Evolutionary conservation across 495 filamentous ascomycete genomes (phyloP).

Genomic region (Choiromyces venosus): DNA sequence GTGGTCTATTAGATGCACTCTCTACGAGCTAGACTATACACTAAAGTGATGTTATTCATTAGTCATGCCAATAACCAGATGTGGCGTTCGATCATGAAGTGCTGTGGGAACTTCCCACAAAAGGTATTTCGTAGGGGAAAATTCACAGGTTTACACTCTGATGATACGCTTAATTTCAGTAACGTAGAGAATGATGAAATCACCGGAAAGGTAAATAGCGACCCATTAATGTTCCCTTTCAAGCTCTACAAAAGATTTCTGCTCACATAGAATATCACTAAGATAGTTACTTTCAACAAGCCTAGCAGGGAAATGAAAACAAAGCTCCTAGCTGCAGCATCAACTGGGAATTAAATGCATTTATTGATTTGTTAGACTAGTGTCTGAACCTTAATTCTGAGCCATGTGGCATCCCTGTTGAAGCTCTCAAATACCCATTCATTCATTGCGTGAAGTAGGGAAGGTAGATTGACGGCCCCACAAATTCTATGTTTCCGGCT

Average conservation of each 20-base stretch:
- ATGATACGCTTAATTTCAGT: constrained; percentile 74
- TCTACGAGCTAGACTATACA: constrained; percentile 92
- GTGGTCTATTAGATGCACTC: no score
- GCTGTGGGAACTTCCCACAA: no score
- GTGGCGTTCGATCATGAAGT: constrained; percentile 87
- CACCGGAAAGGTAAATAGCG: constrained; percentile 62
- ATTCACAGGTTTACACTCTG: constrained; percentile 72
- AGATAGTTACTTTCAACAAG: constrained; percentile 64
- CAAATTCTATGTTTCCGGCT: no score
- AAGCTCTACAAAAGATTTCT: constrained; percentile 28
- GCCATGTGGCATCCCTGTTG: constrained; percentile 73
- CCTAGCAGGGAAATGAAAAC: constrained; percentile 72
- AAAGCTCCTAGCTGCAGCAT: constrained; percentile 64
- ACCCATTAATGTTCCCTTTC: not conserved
- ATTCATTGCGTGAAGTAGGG: no score
- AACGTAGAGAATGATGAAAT: constrained; percentile 77
- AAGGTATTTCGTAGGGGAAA: no score
- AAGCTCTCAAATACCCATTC: constrained; percentile 83
- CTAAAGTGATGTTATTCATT: constrained; percentile 89
- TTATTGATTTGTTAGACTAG: constrained; percentile 76
- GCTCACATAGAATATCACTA: constrained; percentile 56
- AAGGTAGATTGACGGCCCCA: not conserved
- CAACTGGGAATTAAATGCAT: constrained; percentile 70
- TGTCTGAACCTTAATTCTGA: constrained; percentile 83
- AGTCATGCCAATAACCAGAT: constrained; percentile 94